These are phyloP conservation scores for Lactarius tabidus DNA, from an alignment of 768 basidiomycete species.

Conservation along the genomic window DNA sequence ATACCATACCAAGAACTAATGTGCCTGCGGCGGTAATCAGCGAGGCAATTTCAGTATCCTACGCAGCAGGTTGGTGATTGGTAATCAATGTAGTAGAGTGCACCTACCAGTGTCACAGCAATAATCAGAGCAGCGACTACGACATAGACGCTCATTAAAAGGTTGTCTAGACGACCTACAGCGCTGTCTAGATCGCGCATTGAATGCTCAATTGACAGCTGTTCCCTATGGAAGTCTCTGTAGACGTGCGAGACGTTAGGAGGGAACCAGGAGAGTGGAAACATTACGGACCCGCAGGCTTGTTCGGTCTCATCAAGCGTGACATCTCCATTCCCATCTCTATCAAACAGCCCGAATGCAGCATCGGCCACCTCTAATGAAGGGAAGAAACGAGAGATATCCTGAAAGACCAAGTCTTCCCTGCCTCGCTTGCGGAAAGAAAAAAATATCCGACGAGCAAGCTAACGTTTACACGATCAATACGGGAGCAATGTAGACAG, in stretches of 20 bases:
- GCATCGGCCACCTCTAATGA: constrained; percentile 60
- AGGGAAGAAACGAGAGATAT: constrained; percentile 70
- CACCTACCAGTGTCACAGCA: constrained; percentile 69
- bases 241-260: background rate
- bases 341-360: constrained; percentile 67
- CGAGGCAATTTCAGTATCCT: constrained; percentile 71
- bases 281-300: constrained; percentile 51
- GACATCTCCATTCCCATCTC: constrained; percentile 68
- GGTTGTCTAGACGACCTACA: constrained; percentile 80
- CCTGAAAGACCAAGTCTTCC: constrained; percentile 56
- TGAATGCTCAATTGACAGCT: constrained; percentile 75
- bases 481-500: constrained; percentile 5
- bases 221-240: constrained; percentile 81
- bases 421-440: constrained; percentile 66
- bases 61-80: constrained; percentile 12
- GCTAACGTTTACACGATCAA: constrained; percentile 36
- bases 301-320: constrained; percentile 72
- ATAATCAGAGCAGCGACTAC: constrained; percentile 72
- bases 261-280: background rate
- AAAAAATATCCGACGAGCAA: constrained; percentile 83
- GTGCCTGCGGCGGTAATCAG: constrained; percentile 75
- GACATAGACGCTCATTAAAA: constrained; percentile 76
- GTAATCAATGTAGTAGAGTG: constrained; percentile 15
- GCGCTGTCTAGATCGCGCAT: constrained; percentile 91
- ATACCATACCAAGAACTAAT: constrained; percentile 42